phyloP scores from a whole-genome alignment of 73 alveolate genomes.

The Paramecium biaurelia region DNA sequence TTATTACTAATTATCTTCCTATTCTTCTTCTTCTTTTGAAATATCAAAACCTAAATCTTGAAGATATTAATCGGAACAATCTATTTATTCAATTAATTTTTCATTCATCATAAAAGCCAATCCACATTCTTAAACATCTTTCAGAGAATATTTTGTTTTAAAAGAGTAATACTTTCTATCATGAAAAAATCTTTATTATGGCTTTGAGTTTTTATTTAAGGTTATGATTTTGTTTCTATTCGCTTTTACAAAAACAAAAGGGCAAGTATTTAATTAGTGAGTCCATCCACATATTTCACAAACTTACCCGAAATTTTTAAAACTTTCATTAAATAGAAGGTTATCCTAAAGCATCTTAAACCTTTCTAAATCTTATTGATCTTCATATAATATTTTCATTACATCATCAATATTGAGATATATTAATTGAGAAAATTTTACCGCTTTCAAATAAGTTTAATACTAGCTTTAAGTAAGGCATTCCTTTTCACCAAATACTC shows the following conservation, averaged over 20 bases:
- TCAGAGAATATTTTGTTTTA: not conserved
- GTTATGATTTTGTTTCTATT: slow-evolving; percentile 6
- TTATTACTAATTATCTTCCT: not conserved
- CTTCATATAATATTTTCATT: not conserved
- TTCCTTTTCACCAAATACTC: slow-evolving; percentile 45
- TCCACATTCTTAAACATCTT: slow-evolving; percentile 30
- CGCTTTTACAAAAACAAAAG: slow-evolving; percentile 15
- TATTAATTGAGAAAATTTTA: not conserved
- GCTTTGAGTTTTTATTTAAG: not conserved
- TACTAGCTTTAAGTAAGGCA: not conserved
- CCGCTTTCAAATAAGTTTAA: not conserved
- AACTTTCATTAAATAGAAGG: not conserved
- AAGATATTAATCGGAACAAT: not conserved
- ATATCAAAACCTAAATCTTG: not conserved
- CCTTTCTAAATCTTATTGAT: slow-evolving; percentile 7
- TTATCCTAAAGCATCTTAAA: slow-evolving; percentile 21
- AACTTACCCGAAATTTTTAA: slow-evolving; percentile 27
- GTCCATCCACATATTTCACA: slow-evolving; percentile 54
- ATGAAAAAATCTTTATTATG: not conserved
- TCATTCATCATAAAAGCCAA: slow-evolving; percentile 27
- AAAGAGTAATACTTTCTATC: not conserved
- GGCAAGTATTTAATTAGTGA: slow-evolving; percentile 20
- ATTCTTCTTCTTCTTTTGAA: not conserved
- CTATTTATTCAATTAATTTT: not conserved
- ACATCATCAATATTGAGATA: not conserved